Base-by-base conservation (phyloP, 1,284 basidiomycete genomes). In the Stereum hirsutum region DNA sequence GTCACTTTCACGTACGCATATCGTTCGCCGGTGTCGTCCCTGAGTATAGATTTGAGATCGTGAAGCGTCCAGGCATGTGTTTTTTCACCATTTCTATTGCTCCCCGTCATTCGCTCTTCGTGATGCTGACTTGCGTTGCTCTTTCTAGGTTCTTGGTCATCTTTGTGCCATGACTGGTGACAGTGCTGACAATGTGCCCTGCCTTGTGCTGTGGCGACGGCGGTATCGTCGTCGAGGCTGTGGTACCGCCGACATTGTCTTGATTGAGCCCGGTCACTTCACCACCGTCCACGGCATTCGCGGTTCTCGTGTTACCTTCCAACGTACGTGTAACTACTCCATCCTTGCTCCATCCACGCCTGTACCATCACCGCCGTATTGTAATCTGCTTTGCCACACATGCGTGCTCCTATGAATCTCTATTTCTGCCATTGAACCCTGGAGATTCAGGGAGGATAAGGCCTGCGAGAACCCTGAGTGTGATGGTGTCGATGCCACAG, bases 341-440 rank as follows among this genome's bases (percentile, higher is more conserved):
- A n/a, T n/a, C n/a, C n/a, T n/a, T n/a, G n/a, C n/a, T n/a, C n/a
- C n/a, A 93, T 94, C 75, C 85, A 84, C 59, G 85, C 85, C 40
- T 91, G 87, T 62, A 83, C 90, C 47, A 90, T 96, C 58, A 95
- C 92, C 51, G 95, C 68, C 93, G 94, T 88, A 94, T 98, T 64
- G 93, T 97, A 54, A 87, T 96, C 54, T 94, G 90, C 68, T 98
- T 98, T 70, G 81, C 93, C 54, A 82, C 97, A 68, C 78, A 98
- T 61, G 88, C 90, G 41, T 97, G 97, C 63, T 86, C 84, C 47
- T 97, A 93, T 84, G 82, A 87, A 73, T 92, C 93, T 66, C 88
- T 95, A 68, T 98, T 98, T 89, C 94, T 94, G 57, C 92, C 94
- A 14, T 98, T 98, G 81, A 97, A n/a, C n/a, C n/a, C n/a, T n/a